These are phyloP conservation scores for Tolypocladium capitatum DNA, from an alignment of 2,329 filamentous ascomycete genomes.

Conservation along the genomic window DNA sequence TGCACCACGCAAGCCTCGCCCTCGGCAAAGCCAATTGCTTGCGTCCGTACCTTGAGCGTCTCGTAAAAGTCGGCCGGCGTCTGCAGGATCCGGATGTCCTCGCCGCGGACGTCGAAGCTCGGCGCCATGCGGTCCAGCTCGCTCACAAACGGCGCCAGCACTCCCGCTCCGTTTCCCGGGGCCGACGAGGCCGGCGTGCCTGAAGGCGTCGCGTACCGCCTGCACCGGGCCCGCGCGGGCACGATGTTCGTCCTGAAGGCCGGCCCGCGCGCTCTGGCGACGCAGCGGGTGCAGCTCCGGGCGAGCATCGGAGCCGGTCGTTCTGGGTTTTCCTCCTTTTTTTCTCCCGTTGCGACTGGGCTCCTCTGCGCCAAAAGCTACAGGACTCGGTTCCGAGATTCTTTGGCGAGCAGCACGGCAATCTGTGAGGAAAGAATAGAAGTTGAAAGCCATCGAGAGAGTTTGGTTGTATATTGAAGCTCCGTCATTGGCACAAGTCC, in stretches of 20 bases:
- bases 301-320: conserved; percentile 16
- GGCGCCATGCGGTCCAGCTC: conserved; percentile 85
- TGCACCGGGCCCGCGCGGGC: conserved; percentile 21
- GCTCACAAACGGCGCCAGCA: conserved; percentile 40
- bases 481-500: background rate
- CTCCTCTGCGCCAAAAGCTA: background rate
- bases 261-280: conserved; percentile 9
- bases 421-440: too few species aligned
- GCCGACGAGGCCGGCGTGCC: conserved; percentile 15
- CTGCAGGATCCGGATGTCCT: conserved; percentile 65
- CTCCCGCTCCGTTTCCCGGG: conserved; percentile 16
- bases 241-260: conserved; percentile 2
- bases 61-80: conserved; percentile 85
- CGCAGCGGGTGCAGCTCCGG: conserved; percentile 20
- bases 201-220: conserved; percentile 25
- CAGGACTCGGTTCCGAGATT: background rate
- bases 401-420: background rate
- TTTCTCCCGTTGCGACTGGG: background rate
- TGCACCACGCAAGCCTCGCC: background rate
- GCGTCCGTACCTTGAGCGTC: conserved; percentile 59
- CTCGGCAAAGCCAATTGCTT: background rate
- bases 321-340: too few species aligned
- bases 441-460: background rate
- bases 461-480: background rate
- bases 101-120: conserved; percentile 74